Percentiles rank a stretch among this genome's conserved stretches.
Conservation (phyloP, 73 alveolate species). For the Stentor roeselii region DNA sequence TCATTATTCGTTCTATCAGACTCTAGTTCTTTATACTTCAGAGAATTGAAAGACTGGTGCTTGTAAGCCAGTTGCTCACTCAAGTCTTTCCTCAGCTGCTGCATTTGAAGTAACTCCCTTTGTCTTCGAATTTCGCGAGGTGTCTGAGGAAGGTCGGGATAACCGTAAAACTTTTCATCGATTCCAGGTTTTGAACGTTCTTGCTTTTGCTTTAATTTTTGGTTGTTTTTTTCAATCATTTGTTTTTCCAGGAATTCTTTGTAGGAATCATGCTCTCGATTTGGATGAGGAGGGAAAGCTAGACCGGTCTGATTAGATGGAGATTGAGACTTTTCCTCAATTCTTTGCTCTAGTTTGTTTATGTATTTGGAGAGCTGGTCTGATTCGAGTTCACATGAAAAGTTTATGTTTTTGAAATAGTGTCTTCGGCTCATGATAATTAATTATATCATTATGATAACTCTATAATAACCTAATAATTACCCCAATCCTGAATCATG, state of each 20-base stretch:
- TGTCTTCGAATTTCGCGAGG: constrained; percentile 9
- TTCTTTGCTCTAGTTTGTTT: not conserved
- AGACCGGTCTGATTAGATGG: not conserved
- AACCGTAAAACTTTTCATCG: not conserved
- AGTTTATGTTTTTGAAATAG: no score
- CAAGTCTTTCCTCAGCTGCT: not conserved
- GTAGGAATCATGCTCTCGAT: not conserved
- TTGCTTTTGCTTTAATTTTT: not conserved
- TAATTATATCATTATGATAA: no score
- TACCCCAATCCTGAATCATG: not conserved
- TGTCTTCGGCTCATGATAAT: not conserved
- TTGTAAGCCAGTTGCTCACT: not conserved
- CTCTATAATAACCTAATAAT: not conserved
- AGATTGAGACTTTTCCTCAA: not conserved
- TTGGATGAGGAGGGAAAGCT: not conserved
- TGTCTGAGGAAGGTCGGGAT: constrained; percentile 16
- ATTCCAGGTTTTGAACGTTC: constrained; percentile 3
- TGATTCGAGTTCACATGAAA: not conserved
- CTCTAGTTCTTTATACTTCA: not conserved
- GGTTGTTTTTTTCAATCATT: not conserved
- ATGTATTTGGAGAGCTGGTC: not conserved
- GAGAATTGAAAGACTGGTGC: not conserved
- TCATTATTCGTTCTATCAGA: not conserved
- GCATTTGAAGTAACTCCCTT: not conserved
- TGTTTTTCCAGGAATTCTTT: not conserved